Evolutionary conservation across 257 asterid genomes (phyloP).

Genomic region (Hygrophila difformis): DNA sequence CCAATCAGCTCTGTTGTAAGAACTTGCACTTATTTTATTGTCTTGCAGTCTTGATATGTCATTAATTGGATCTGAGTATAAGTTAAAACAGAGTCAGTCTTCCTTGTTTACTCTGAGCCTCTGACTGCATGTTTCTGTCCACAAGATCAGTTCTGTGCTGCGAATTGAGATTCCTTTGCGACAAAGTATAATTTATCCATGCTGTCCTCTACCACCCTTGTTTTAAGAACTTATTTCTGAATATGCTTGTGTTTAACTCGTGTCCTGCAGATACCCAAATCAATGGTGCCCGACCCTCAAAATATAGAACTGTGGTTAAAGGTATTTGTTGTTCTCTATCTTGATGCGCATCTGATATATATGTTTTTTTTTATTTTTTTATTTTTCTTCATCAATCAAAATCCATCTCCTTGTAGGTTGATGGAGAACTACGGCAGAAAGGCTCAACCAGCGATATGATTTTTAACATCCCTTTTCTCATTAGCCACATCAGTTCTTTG

Average conservation of each 20-base stretch:
- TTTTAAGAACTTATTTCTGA: not conserved
- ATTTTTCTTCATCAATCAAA: too few species aligned
- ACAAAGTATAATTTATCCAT: too few species aligned
- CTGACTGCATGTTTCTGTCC: too few species aligned
- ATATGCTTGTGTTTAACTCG: conserved; percentile 4
- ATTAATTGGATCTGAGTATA: too few species aligned
- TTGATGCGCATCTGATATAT: conserved; percentile 2
- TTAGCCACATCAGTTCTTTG: conserved; percentile 91
- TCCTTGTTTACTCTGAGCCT: too few species aligned
- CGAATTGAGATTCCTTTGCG: too few species aligned
- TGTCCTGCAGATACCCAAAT: conserved; percentile 49
- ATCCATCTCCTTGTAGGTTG: conserved; percentile 50
- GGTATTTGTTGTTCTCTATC: conserved; percentile 29
- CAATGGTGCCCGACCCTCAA: conserved; percentile 83
- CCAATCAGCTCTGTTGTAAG: conserved; percentile 95
- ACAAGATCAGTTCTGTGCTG: too few species aligned
- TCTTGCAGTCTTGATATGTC: too few species aligned
- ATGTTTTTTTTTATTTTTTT: conserved; percentile 7
- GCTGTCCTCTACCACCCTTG: too few species aligned
- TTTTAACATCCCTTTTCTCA: conserved; percentile 89
- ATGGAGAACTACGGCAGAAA: conserved; percentile 81
- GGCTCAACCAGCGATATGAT: conserved; percentile 92
- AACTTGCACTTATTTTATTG: not conserved
- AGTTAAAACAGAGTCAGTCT: too few species aligned
- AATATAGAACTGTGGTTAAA: conserved; percentile 83